A percentile compares a stretch with the other conserved stretches of the same genome.
Conservation (phyloP, 1,284 basidiomycete species). For the Malassezia restricta region DNA sequence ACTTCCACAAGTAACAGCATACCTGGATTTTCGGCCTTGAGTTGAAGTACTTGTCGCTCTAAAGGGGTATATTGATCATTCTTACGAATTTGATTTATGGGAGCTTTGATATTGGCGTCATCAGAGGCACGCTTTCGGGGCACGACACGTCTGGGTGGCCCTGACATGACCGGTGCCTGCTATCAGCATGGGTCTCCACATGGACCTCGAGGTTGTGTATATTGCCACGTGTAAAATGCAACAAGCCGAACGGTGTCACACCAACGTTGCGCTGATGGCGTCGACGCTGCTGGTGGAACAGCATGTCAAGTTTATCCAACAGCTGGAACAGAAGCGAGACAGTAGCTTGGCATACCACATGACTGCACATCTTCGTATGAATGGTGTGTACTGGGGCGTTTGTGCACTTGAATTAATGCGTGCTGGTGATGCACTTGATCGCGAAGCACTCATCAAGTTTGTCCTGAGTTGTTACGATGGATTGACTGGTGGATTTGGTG, state of each 20-base stretch:
- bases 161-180: too few relatives aligned
- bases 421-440: constrained; percentile 61
- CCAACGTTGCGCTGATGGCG: background rate
- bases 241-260: background rate
- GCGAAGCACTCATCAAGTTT: constrained; percentile 73
- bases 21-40: constrained; percentile 52
- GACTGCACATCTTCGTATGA: constrained; percentile 83
- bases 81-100: too few relatives aligned
- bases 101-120: too few relatives aligned
- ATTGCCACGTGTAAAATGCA: too few relatives aligned
- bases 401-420: constrained; percentile 73
- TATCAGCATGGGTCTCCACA: too few relatives aligned
- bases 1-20: constrained; percentile 69
- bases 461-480: constrained; percentile 75
- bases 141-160: too few relatives aligned
- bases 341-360: constrained; percentile 61
- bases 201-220: too few relatives aligned
- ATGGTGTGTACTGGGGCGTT: constrained; percentile 92
- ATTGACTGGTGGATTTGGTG: constrained; percentile 64
- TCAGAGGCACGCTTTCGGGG: too few relatives aligned
- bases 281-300: constrained; percentile 5
- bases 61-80: constrained; percentile 50
- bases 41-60: constrained; percentile 39
- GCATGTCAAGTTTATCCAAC: constrained; percentile 16
- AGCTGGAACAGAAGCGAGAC: constrained; percentile 15